A percentile compares a stretch with the other conserved stretches of the same genome.
These are phyloP conservation scores for Pseudocercospora cruenta DNA, from an alignment of 2,329 filamentous ascomycete genomes.

Conservation along the genomic window DNA sequence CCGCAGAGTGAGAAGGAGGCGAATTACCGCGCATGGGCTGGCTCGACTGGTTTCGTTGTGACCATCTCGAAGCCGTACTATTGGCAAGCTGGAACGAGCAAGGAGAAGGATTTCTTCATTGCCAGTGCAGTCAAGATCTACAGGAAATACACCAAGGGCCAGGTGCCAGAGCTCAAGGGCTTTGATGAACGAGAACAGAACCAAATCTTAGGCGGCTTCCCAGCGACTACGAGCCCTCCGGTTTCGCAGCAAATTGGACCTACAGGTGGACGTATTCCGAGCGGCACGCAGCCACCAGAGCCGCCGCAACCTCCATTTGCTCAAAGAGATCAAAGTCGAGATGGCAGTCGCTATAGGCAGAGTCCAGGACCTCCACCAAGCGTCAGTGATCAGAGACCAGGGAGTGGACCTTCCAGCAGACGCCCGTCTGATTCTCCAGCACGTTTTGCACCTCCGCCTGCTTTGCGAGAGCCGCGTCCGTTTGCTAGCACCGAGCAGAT, in stretches of 20 bases:
- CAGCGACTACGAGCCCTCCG: slow-evolving; percentile 25
- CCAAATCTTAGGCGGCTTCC: slow-evolving; percentile 63
- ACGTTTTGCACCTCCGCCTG: slow-evolving; percentile 17
- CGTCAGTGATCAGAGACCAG: slow-evolving; percentile 28
- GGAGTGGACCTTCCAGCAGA: slow-evolving; percentile 24
- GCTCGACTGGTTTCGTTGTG: slow-evolving; percentile 81
- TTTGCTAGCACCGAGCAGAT: slow-evolving; percentile 41
- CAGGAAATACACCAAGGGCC: slow-evolving; percentile 90
- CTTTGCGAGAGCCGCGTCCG: slow-evolving; percentile 28
- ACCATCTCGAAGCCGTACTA: slow-evolving; percentile 94
- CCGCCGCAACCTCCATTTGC: slow-evolving; percentile 41
- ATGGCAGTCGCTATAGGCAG: slow-evolving; percentile 34
- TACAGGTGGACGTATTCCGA: slow-evolving; percentile 11
- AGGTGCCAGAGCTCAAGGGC: slow-evolving; percentile 74
- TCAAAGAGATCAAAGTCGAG: slow-evolving; percentile 35
- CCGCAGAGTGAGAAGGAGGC: slow-evolving; percentile 63
- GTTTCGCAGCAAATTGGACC: slow-evolving; percentile 13
- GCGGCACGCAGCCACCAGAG: slow-evolving; percentile 22
- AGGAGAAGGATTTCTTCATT: slow-evolving; percentile 99
- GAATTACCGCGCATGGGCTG: slow-evolving; percentile 73
- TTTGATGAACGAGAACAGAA: slow-evolving; percentile 82
- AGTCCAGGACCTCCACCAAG: slow-evolving; percentile 38
- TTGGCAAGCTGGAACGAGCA: slow-evolving; percentile 89
- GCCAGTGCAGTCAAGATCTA: slow-evolving; percentile 95
- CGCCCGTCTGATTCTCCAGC: slow-evolving; percentile 30